Conservation (phyloP, 2,329 filamentous ascomycete species). For the Chaetothyriales sp. region DNA sequence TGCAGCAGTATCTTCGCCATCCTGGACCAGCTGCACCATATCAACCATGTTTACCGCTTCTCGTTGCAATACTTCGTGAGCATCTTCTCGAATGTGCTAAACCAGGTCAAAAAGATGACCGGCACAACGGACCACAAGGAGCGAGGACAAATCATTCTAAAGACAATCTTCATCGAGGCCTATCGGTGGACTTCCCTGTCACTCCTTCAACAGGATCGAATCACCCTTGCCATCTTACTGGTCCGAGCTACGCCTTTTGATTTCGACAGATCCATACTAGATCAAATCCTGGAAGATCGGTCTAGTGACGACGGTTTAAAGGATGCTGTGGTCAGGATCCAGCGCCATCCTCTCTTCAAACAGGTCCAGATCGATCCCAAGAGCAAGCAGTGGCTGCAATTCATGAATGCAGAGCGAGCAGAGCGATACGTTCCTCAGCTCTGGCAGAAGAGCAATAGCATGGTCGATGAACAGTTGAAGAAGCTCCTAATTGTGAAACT, state of each 20-base stretch:
- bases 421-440: slow-evolving; percentile 69
- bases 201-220: slow-evolving; percentile 80
- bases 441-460: slow-evolving; percentile 52
- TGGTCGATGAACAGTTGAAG: slow-evolving; percentile 62
- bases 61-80: slow-evolving; percentile 96
- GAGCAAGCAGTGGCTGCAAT: slow-evolving; percentile 58
- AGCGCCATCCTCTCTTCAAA: slow-evolving; percentile 59
- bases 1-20: slow-evolving; percentile 97
- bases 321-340: slow-evolving; percentile 55
- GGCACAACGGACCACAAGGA: slow-evolving; percentile 60
- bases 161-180: slow-evolving; percentile 77
- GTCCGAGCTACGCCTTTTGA: slow-evolving; percentile 91
- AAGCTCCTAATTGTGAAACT: slow-evolving; percentile 86
- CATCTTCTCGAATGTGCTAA: slow-evolving; percentile 88
- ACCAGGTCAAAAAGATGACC: slow-evolving; percentile 59
- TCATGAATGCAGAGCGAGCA: slow-evolving; percentile 72
- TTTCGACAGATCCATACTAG: slow-evolving; percentile 84
- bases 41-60: slow-evolving; percentile 99
- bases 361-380: slow-evolving; percentile 49
- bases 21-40: slow-evolving; percentile 88
- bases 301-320: slow-evolving; percentile 62
- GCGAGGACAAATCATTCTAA: slow-evolving; percentile 79
- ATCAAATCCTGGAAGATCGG: slow-evolving; percentile 65
- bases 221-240: slow-evolving; percentile 87
- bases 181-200: slow-evolving; percentile 91